These are phyloP conservation scores for Blastobotrys niveus DNA, from an alignment of 1,139 yeast genomes.

Conservation along the genomic window DNA sequence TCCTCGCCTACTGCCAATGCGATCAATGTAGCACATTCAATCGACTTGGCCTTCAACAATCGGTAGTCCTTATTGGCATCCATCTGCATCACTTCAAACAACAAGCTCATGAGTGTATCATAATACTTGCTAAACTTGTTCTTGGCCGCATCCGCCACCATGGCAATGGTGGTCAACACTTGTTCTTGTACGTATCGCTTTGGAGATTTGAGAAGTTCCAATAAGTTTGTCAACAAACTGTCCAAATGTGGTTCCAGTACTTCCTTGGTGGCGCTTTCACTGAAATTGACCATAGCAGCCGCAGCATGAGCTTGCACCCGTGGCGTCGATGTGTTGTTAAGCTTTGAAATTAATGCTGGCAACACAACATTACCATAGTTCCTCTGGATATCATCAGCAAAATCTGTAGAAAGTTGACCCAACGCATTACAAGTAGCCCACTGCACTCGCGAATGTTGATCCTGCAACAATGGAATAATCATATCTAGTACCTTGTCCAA, in stretches of 20 bases:
- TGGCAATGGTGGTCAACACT: constrained; percentile 92
- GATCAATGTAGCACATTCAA: constrained; percentile 90
- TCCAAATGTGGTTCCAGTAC: constrained; percentile 88
- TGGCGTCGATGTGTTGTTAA: constrained; percentile 65
- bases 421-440: constrained; percentile 95
- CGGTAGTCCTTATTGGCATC: constrained; percentile 79
- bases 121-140: constrained; percentile 82
- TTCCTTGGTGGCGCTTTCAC: constrained; percentile 86
- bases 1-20: constrained; percentile 97
- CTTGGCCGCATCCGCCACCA: constrained; percentile 98
- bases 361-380: constrained; percentile 72
- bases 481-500: constrained; percentile 76
- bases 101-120: constrained; percentile 88
- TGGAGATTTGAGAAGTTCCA: constrained; percentile 74
- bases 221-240: constrained; percentile 62
- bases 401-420: constrained; percentile 98
- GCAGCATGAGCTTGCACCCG: constrained; percentile 98
- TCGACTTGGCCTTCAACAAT: constrained; percentile 82
- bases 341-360: constrained; percentile 81
- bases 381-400: constrained; percentile 81
- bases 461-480: constrained; percentile 75
- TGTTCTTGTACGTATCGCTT: constrained; percentile 95
- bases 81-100: constrained; percentile 69
- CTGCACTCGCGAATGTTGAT: constrained; percentile 88
- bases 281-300: constrained; percentile 92